These are phyloP conservation scores for Arctium minus DNA, from an alignment of 129 eudicot species.

Conservation along the genomic window DNA sequence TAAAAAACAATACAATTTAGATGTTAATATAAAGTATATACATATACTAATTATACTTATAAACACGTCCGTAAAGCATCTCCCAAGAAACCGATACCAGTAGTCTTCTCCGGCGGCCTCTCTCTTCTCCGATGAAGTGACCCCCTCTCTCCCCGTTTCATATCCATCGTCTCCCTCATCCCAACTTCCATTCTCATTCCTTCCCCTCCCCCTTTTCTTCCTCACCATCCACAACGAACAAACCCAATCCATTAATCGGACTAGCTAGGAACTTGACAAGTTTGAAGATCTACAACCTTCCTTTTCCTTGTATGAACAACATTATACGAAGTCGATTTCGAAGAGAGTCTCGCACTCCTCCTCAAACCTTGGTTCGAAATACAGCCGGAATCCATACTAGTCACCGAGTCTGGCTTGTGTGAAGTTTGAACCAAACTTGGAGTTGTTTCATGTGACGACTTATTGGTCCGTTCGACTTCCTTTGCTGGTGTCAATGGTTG, in stretches of 20 bases:
- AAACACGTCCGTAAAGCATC: no score
- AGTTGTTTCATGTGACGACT: not conserved
- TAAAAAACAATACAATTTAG: no score
- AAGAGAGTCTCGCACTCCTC: slow-evolving; percentile 58
- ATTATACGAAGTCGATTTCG: not conserved
- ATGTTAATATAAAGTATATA: no score
- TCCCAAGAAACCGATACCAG: no score
- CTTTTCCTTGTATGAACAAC: slow-evolving; percentile 29
- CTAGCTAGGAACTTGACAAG: not conserved
- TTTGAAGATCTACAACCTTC: slow-evolving; percentile 5
- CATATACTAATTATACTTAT: no score
- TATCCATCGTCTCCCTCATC: no score
- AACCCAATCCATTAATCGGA: not conserved
- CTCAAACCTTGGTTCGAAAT: slow-evolving; percentile 22
- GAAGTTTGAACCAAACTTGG: slow-evolving; percentile 6
- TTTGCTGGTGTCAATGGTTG: slow-evolving; percentile 62
- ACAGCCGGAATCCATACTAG: not conserved
- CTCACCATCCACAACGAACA: not conserved
- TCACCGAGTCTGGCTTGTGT: not conserved
- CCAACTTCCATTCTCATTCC: no score
- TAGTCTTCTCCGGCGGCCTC: no score
- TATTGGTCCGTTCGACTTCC: slow-evolving; percentile 19
- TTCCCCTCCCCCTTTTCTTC: not conserved
- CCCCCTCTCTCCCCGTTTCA: no score
- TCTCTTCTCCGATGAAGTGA: no score